Evolutionary conservation across 345 rosid species (phyloP).

Genomic region (Pistacia integerrima): DNA sequence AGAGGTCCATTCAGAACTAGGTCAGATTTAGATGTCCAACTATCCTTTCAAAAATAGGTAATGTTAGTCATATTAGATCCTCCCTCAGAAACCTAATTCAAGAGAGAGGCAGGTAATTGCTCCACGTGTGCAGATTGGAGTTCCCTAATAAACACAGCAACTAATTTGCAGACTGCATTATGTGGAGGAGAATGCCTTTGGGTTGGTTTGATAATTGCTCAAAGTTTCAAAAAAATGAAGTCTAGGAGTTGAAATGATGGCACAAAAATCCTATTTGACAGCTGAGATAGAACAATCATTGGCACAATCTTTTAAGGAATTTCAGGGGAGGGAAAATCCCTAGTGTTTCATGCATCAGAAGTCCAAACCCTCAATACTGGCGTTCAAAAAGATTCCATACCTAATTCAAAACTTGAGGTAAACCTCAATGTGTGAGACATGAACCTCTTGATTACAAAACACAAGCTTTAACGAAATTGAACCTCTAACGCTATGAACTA

Average conservation of each 20-base stretch:
- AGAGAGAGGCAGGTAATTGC: not conserved
- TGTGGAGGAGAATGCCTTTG: not conserved
- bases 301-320: not conserved
- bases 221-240: not conserved
- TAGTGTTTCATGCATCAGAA: not conserved
- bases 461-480: not conserved
- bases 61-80: not conserved
- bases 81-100: not conserved
- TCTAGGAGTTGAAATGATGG: not conserved
- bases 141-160: not conserved
- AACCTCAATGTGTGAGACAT: not conserved
- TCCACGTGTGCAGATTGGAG: not conserved
- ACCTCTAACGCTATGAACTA: not conserved
- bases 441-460: not conserved
- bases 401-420: not conserved
- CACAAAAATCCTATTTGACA: not conserved
- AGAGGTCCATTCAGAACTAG: too few species aligned
- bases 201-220: slow-evolving; percentile 1
- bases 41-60: too few species aligned
- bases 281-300: not conserved
- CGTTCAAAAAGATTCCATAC: not conserved
- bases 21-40: too few species aligned
- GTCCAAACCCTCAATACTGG: not conserved
- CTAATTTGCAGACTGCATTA: not conserved
- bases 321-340: not conserved